A percentile compares a stretch with the other conserved stretches of the same genome.
These are phyloP conservation scores for Psilocybe azurescens DNA, from an alignment of 768 basidiomycete genomes.

Conservation along the genomic window DNA sequence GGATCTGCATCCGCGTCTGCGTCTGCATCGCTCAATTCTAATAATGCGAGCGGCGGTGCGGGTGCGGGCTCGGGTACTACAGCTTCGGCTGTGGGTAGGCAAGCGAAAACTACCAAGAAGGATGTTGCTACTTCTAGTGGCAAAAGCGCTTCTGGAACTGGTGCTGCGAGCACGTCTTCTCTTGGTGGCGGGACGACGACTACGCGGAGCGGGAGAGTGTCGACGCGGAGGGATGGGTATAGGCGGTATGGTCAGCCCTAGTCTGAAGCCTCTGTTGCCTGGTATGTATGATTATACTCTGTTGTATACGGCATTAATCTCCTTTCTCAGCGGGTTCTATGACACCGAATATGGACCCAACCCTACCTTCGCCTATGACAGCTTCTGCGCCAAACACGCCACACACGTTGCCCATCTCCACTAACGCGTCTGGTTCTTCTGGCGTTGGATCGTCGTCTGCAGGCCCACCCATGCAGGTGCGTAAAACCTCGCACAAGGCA, in stretches of 20 bases:
- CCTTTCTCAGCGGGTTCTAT: constrained; percentile 37
- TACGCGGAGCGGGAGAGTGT: constrained; percentile 19
- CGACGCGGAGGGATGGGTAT: constrained; percentile 23
- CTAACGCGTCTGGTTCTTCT: constrained; percentile 1
- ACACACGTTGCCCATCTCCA: constrained; percentile 12
- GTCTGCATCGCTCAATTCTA: neutral
- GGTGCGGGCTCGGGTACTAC: neutral
- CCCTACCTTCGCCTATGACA: constrained; percentile 21
- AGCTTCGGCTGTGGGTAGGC: constrained; percentile 4
- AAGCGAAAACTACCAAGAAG: constrained; percentile 23
- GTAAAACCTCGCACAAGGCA: constrained; percentile 90
- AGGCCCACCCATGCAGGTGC: constrained; percentile 42
- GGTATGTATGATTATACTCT: constrained; percentile 42
- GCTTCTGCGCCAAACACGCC: constrained; percentile 17
- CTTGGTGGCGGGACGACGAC: neutral
- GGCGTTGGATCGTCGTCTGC: constrained; percentile 16
- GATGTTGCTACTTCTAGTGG: constrained; percentile 38
- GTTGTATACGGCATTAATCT: neutral
- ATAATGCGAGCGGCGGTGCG: neutral
- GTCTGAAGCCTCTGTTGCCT: constrained; percentile 75
- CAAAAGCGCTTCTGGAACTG: neutral
- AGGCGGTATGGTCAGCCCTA: constrained; percentile 49
- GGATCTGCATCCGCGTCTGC: constrained; percentile 12
- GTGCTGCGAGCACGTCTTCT: neutral
- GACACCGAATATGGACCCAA: constrained; percentile 22